Base-by-base conservation (phyloP, 345 rosid genomes). In the Rhizophora apiculata region DNA sequence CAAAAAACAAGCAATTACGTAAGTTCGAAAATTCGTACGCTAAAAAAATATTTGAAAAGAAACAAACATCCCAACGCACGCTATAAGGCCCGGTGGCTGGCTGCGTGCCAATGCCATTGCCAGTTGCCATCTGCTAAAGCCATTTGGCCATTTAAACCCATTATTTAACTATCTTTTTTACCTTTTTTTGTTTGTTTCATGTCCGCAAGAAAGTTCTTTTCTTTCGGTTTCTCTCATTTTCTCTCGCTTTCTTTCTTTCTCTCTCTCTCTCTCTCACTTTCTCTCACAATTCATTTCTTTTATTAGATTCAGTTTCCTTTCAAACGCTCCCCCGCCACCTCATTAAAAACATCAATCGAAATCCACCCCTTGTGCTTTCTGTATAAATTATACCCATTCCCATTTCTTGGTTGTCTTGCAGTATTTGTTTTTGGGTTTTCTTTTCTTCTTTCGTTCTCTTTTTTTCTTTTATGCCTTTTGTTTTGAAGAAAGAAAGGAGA, bases 71-170 rank as follows among this genome's bases (percentile, higher is more conserved):
- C 5, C 10, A 37, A 49, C 6, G 29, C 8, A 64, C 6, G 29
- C 8, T 52, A 66, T 1, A 55, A 55, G 70, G 71, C 56, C 48
- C 6, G 63, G 71, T 39, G 58, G 70, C 39, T 67, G 61, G 34
- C 70, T 53, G 37, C 49, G 13, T 27, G n/a, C 21, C 15, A 51
- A 51, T 31, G 7, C 2, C 59, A 31, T 34, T 53, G 8, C 31
- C 39, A 13, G 49, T 43, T 43, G 49, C 16, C 18, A 3, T 43
- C 49, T 3, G 49, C 49, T 11, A 43, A 43, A 3, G 18, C 18
- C 48, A 39, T 39, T 9, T 10, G 48, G 48, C 48, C 15, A 39
- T 39, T 39, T 39, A 3, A 39, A 11, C 48, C 48, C 48, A 39
- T 39, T 39, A 39, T 39, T 10, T 10, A 39, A 39, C 48, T 3